phyloP scores from a whole-genome alignment of 495 filamentous ascomycete species.

The Tuber calosporum region DNA sequence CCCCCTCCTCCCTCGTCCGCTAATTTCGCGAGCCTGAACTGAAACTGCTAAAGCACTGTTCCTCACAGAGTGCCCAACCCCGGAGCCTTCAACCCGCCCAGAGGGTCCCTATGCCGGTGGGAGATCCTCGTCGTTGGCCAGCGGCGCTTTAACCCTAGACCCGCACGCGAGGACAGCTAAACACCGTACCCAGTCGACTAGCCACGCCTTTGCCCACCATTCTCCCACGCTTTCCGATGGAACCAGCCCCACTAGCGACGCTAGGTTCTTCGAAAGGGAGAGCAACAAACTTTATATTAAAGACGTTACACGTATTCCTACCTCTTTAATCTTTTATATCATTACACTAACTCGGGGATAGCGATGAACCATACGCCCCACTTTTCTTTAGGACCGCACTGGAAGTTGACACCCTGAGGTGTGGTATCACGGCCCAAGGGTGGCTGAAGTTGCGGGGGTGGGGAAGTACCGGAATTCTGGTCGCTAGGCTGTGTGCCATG shows the following conservation, averaged over 20 bases:
- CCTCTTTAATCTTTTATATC: conserved; percentile 8
- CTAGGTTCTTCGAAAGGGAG: conserved; percentile 68
- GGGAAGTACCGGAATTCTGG: conserved; percentile 87
- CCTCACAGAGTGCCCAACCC: conserved; percentile 84
- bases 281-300: conserved; percentile 26
- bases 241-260: conserved; percentile 61
- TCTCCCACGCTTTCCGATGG: conserved; percentile 75
- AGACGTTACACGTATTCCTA: conserved; percentile 31
- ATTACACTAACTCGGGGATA: conserved; percentile 37
- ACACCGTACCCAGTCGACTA: conserved; percentile 79
- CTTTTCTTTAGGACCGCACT: conserved; percentile 82
- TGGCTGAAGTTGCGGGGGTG: conserved; percentile 87
- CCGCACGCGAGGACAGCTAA: conserved; percentile 86
- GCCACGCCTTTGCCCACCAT: conserved; percentile 87
- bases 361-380: conserved; percentile 84
- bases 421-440: conserved; percentile 83
- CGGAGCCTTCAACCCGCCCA: conserved; percentile 80
- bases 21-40: conserved; percentile 44
- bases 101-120: conserved; percentile 84
- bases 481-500: conserved; percentile 74
- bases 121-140: conserved; percentile 77
- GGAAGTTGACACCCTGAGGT: conserved; percentile 73
- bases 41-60: conserved; percentile 46
- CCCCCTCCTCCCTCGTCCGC: conserved; percentile 4
- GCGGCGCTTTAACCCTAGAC: conserved; percentile 83